Base-by-base conservation (phyloP, 2,329 filamentous ascomycete genomes). In the Raffaelea arxii region DNA sequence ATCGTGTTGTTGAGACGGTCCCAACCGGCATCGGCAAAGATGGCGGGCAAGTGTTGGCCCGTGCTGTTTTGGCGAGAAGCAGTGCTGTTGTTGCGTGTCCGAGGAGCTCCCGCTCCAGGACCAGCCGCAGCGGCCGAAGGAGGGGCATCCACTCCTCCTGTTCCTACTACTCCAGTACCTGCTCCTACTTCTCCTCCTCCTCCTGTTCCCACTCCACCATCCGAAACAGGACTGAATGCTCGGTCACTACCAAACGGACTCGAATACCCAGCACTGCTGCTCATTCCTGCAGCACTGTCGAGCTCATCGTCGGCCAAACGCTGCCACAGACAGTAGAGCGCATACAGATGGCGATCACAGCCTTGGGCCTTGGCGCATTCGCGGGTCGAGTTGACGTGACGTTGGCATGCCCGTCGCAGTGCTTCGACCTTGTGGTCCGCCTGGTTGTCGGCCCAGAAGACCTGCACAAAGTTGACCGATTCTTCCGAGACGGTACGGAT, bases 1-100 rank as follows among this genome's bases (percentile, higher is more conserved):
- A 97, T 87, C 9, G 91, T 97, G 52, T 78, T 94, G 70, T 97
- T 97, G 54, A 96, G 78, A 61, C 86, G 90, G 64, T 97, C 91
- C 89, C 90, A 98, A 41, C 91, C 92, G 1, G 76, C 56, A 59
- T 98, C 92, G 41, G 83, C 81, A 63, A 97, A 98, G 47, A 98
- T 75, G 6, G 82, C 70, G 0, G 92, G 92, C 57, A 91, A 74
- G 19, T 46, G 45, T 19, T 32, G 30, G n/a, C n/a, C n/a, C n/a
- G n/a, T n/a, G 14, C 22, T 42, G 35, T 36, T 41, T 19, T 48
- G 42, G 14, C 51, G 48, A 48, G 57, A 51, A 52, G 55, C 44
- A 44, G 14, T 50, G 48, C 53, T 55, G 44, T 57, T 53, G 19
- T 49, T 53, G 6, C 51, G 51, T 4, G 43, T 39, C 4, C 54